Evolutionary conservation across 2,329 filamentous ascomycete genomes (phyloP).

Genomic region (Domatiomyces catenatus): DNA sequence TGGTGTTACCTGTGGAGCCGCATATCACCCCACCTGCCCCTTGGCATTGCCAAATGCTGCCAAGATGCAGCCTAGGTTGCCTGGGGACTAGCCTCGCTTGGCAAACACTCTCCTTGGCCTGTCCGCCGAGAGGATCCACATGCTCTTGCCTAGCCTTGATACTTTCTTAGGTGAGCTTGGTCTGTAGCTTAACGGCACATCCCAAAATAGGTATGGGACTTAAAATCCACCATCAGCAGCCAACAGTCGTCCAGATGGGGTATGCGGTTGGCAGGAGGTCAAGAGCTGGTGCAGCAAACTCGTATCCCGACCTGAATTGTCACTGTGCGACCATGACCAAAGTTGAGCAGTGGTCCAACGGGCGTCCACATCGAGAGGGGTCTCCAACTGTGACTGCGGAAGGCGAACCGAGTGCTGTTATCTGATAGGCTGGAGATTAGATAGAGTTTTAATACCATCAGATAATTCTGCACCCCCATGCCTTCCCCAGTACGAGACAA

Average conservation of each 20-base stretch:
- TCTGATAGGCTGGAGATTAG: not conserved
- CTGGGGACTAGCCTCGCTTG: not conserved
- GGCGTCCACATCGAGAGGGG: not conserved
- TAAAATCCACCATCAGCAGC: not conserved
- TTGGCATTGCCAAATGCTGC: too few relatives aligned
- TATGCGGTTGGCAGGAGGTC: not conserved
- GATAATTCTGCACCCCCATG: not conserved
- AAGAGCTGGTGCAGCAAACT: not conserved
- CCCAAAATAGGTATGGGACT: not conserved
- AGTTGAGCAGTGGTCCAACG: not conserved
- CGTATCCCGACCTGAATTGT: not conserved
- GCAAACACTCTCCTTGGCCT: not conserved
- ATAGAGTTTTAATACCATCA: not conserved
- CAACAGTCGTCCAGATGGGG: not conserved
- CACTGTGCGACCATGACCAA: not conserved
- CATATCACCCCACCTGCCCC: too few relatives aligned
- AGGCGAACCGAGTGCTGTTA: not conserved
- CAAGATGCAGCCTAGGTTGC: too few relatives aligned
- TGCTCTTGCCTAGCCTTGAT: not conserved
- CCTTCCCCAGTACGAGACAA: not conserved
- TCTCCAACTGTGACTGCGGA: not conserved
- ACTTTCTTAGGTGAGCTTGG: not conserved
- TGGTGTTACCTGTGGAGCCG: too few relatives aligned
- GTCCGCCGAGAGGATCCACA: too few relatives aligned
- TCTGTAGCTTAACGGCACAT: not conserved